phyloP scores from a whole-genome alignment of 1,284 basidiomycete genomes.

The Austroboletus novae-zelandiae region DNA sequence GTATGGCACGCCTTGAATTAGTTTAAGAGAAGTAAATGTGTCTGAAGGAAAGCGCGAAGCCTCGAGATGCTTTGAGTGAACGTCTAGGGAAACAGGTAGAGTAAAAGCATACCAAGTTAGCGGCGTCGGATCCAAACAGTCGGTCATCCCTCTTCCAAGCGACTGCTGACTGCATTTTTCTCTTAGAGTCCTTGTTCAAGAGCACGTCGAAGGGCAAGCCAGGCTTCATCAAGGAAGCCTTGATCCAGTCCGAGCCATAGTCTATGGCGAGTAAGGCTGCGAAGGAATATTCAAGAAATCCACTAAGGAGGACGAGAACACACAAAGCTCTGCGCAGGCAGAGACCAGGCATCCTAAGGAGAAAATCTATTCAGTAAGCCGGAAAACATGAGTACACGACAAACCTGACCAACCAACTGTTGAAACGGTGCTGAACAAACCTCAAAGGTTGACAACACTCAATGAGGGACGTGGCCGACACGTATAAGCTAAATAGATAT shows the following conservation, averaged over 20 bases:
- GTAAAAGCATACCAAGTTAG: conserved; percentile 69
- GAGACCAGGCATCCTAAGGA: conserved; percentile 16
- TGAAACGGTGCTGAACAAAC: too few relatives aligned
- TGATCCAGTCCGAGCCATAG: conserved; percentile 96
- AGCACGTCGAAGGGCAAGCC: conserved; percentile 96
- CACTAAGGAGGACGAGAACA: conserved; percentile 23
- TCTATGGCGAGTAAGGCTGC: conserved; percentile 85
- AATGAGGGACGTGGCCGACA: too few relatives aligned
- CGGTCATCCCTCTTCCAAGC: conserved; percentile 88
- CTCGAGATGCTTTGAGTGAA: conserved; percentile 39
- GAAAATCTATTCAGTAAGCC: too few relatives aligned
- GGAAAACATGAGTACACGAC: too few relatives aligned
- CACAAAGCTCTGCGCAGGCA: conserved; percentile 31
- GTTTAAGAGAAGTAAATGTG: conserved; percentile 85
- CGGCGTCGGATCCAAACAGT: conserved; percentile 86
- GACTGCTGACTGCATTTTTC: conserved; percentile 90
- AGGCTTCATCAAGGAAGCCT: conserved; percentile 94
- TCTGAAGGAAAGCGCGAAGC: conserved; percentile 89
- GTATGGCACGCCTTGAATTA: conserved; percentile 76
- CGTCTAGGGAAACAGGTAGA: neutral
- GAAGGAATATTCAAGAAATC: conserved; percentile 25
- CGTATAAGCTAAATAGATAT: too few relatives aligned
- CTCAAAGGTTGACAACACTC: too few relatives aligned
- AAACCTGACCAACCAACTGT: too few relatives aligned
- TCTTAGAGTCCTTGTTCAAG: conserved; percentile 93